These are phyloP conservation scores for Williopsis jadinii DNA, from an alignment of 1,139 yeast species.

Conservation along the genomic window DNA sequence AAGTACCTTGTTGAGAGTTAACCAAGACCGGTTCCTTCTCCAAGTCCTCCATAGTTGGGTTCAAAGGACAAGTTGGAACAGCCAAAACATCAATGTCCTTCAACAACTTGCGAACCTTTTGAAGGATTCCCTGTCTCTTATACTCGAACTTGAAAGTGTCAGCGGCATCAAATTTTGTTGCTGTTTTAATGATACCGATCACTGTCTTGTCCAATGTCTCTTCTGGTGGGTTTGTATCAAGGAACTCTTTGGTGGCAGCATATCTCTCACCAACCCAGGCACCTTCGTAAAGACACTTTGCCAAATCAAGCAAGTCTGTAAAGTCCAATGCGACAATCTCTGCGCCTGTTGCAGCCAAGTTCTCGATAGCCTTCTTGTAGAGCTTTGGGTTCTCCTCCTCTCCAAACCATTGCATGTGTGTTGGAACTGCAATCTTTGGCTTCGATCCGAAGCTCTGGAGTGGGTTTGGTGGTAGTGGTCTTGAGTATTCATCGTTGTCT, in stretches of 20 bases:
- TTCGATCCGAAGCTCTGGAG: conserved; percentile 45
- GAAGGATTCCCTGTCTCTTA: conserved; percentile 68
- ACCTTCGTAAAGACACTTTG: conserved; percentile 89
- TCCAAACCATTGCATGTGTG: conserved; percentile 67
- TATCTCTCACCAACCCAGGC: conserved; percentile 99
- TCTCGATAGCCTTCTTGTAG: conserved; percentile 53
- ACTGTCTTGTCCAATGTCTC: conserved; percentile 79
- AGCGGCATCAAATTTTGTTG: conserved; percentile 71
- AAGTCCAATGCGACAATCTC: conserved; percentile 60
- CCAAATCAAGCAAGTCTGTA: conserved; percentile 68
- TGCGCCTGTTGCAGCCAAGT: conserved; percentile 49
- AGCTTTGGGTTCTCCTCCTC: conserved; percentile 71
- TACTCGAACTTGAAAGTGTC: conserved; percentile 81
- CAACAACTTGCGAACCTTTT: conserved; percentile 51
- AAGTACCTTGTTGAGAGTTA: conserved; percentile 90
- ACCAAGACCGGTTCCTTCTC: conserved; percentile 71
- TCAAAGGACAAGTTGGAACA: conserved; percentile 91
- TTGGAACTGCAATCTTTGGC: conserved; percentile 75
- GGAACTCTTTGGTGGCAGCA: conserved; percentile 71
- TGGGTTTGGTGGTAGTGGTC: conserved; percentile 65
- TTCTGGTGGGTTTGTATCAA: conserved; percentile 66
- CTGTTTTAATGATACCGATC: conserved; percentile 65
- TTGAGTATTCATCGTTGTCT: conserved; percentile 73
- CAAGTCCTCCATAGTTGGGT: conserved; percentile 71
- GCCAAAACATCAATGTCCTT: conserved; percentile 63